These are phyloP conservation scores for Hymenoscyphus scutula DNA, from an alignment of 2,329 filamentous ascomycete species.

Conservation along the genomic window DNA sequence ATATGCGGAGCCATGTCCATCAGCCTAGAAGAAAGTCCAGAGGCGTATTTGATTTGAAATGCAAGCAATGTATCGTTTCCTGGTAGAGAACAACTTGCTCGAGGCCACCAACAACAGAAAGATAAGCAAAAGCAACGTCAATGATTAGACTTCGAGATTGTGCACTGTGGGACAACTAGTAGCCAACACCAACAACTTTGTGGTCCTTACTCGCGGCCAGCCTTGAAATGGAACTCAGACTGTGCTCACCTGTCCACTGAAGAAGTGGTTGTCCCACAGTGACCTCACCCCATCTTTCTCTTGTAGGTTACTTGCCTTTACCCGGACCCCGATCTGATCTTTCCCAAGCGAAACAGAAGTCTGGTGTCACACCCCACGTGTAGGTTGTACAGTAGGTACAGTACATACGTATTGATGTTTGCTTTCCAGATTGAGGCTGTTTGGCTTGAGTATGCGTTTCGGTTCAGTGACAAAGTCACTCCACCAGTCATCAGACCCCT, in stretches of 20 bases:
- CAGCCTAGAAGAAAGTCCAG: background rate
- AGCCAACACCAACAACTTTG: background rate
- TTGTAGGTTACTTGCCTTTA: too few relatives aligned
- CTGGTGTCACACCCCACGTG: background rate
- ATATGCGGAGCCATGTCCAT: too few relatives aligned
- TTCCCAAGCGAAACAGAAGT: background rate
- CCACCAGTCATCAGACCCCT: conserved; percentile 5
- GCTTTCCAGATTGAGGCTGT: background rate
- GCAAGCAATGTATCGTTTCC: background rate
- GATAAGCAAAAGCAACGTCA: background rate
- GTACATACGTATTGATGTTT: background rate
- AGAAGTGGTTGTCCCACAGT: background rate
- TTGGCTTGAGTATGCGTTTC: too few relatives aligned
- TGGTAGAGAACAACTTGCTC: background rate
- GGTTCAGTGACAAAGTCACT: too few relatives aligned
- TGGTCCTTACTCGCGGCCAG: background rate
- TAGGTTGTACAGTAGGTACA: background rate
- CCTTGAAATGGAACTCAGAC: background rate
- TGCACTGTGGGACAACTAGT: background rate
- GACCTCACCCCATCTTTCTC: background rate
- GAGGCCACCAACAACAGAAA: background rate
- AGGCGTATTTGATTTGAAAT: conserved; percentile 2
- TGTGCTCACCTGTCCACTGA: background rate
- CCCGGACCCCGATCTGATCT: background rate
- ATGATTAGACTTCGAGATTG: background rate